Evolutionary conservation across 2,329 filamentous ascomycete genomes (phyloP).

Genomic region (Calonectria multiphialidica): DNA sequence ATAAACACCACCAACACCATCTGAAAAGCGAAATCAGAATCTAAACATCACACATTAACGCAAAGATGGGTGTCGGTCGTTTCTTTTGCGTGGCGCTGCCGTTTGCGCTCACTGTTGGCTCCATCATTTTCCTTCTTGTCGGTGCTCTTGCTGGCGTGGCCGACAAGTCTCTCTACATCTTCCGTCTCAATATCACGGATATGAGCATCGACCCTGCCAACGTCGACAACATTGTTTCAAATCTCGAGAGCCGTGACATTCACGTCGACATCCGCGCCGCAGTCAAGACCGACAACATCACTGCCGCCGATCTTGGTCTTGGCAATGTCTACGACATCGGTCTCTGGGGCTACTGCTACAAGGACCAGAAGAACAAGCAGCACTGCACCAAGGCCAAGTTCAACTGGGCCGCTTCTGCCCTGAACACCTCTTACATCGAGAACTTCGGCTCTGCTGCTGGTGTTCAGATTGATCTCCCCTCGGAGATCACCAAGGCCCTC

Average conservation of each 20-base stretch:
- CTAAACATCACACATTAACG: not conserved
- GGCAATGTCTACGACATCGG: slow-evolving; percentile 84
- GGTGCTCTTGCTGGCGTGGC: slow-evolving; percentile 67
- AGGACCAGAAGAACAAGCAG: slow-evolving; percentile 63
- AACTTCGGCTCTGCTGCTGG: slow-evolving; percentile 61
- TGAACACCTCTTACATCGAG: slow-evolving; percentile 73
- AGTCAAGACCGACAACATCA: slow-evolving; percentile 61
- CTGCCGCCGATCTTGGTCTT: slow-evolving; percentile 70
- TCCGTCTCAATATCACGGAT: slow-evolving; percentile 72
- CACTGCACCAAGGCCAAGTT: slow-evolving; percentile 79
- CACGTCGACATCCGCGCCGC: slow-evolving; percentile 37
- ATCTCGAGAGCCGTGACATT: slow-evolving; percentile 33
- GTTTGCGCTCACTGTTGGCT: slow-evolving; percentile 82
- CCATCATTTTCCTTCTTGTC: slow-evolving; percentile 76
- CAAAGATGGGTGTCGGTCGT: slow-evolving; percentile 74
- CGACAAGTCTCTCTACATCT: slow-evolving; percentile 68
- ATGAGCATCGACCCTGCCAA: slow-evolving; percentile 58
- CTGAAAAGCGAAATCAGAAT: slow-evolving; percentile 8
- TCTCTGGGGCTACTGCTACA: slow-evolving; percentile 89
- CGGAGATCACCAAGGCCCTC: slow-evolving; percentile 74
- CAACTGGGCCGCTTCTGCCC: slow-evolving; percentile 81
- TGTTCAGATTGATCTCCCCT: slow-evolving; percentile 74
- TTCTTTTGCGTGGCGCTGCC: slow-evolving; percentile 90
- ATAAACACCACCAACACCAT: slow-evolving; percentile 13
- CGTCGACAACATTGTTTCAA: slow-evolving; percentile 50